Evolutionary conservation across 2,329 filamentous ascomycete species (phyloP).

Genomic region (Pseudopyrenochaeta lycopersici): DNA sequence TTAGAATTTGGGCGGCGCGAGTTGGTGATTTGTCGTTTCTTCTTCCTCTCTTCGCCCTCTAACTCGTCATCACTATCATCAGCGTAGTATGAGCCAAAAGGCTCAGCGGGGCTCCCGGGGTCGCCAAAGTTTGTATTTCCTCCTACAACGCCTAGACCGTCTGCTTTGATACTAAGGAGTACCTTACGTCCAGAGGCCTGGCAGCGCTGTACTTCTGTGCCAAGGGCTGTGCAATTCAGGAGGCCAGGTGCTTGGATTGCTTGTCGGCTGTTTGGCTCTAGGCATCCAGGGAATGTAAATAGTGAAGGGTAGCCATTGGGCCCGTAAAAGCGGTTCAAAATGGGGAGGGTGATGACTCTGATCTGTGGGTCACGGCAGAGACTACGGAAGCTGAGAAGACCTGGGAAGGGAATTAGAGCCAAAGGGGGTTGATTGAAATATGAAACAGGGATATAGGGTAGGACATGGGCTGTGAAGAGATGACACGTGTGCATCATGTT

Average conservation of each 20-base stretch:
- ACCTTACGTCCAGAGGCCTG: conserved; percentile 52
- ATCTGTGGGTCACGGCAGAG: conserved; percentile 48
- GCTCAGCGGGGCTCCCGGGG: conserved; percentile 2
- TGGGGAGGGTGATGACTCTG: conserved; percentile 50
- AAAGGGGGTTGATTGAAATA: not conserved
- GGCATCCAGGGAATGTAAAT: conserved; percentile 47
- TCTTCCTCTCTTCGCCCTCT: not conserved
- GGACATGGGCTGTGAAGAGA: too few relatives aligned
- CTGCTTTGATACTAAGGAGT: conserved; percentile 48
- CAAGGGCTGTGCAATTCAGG: conserved; percentile 49
- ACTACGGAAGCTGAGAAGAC: conserved; percentile 30
- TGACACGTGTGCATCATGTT: not conserved
- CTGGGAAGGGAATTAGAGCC: conserved; percentile 6
- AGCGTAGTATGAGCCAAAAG: conserved; percentile 18
- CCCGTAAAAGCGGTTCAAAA: conserved; percentile 45
- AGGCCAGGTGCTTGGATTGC: conserved; percentile 47
- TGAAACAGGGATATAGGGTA: not conserved
- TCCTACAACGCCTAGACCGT: conserved; percentile 30
- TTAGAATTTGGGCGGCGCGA: not conserved
- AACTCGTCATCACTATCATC: not conserved
- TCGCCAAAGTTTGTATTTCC: conserved; percentile 27
- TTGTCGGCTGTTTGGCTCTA: conserved; percentile 40
- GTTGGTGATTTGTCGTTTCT: not conserved
- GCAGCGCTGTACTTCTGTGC: conserved; percentile 44
- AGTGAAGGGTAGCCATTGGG: conserved; percentile 43